Evolutionary conservation across 1,284 basidiomycete species (phyloP).

Genomic region (Pseudozyma sp.): DNA sequence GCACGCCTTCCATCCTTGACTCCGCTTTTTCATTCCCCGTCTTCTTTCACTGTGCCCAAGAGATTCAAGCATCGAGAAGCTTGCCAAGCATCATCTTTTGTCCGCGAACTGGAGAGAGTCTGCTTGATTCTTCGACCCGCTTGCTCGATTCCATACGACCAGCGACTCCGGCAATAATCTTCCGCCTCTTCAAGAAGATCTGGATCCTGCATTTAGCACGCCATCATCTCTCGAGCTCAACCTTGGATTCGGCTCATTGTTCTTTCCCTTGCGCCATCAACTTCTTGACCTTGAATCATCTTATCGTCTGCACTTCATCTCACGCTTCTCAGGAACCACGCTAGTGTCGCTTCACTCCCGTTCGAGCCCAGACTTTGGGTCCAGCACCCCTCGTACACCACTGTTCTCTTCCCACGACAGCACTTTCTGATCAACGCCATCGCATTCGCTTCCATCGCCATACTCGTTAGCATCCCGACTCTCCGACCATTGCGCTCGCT

Average conservation of each 20-base stretch:
- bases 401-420: not conserved
- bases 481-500: not conserved
- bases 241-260: not conserved
- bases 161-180: not conserved
- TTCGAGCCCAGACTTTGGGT: too few relatives aligned
- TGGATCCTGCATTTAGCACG: conserved; percentile 11
- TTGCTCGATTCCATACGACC: not conserved
- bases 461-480: too few relatives aligned
- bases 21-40: conserved; percentile 12
- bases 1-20: conserved; percentile 1
- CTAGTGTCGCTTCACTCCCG: too few relatives aligned
- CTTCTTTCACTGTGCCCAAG: conserved; percentile 9
- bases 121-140: too few relatives aligned
- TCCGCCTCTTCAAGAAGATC: too few relatives aligned
- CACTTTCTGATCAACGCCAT: not conserved
- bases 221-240: conserved; percentile 4
- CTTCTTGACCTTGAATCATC: too few relatives aligned
- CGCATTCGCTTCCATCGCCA: not conserved
- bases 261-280: conserved; percentile 12
- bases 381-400: not conserved
- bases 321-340: too few relatives aligned
- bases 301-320: too few relatives aligned
- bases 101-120: too few relatives aligned
- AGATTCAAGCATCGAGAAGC: too few relatives aligned
- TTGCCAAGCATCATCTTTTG: too few relatives aligned